Base-by-base conservation (phyloP, 176 grass and related monocot genomes). In the Avena insularis region DNA sequence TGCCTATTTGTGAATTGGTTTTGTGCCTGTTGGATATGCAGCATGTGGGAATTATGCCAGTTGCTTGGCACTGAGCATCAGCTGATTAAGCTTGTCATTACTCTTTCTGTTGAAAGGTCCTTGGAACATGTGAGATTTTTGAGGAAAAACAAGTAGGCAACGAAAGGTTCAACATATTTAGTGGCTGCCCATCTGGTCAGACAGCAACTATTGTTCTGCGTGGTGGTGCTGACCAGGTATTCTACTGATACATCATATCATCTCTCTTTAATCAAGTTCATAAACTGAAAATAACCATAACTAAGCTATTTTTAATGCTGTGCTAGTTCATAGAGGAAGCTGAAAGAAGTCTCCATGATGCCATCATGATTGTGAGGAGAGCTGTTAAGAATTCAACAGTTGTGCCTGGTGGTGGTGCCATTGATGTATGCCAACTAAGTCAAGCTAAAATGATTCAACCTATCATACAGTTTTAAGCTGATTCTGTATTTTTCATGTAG, bases 301-400 rank as follows among this genome's bases (percentile, higher is more conserved):
- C 89, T 90, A 62, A 38, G 49, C 78, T 59, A 57, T 74, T 85
- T 75, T 71, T 79, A 27, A 35, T 72, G 3, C 6, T 57, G 14
- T 84, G 19, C 61, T 80, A 96, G 93, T 98, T 98, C 82, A 98
- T 98, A 57, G 94, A 98, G 88, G 96, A 98, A 94, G 96, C 96
- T 90, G 96, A 98, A 94, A 86, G 94, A 75, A 96, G 96, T 83
- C 88, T 98, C 13, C 96, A 94, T 85, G 96, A 96, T 86, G 96
- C 96, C 31, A 98, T 98, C 55, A 98, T 98, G 93, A 98, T 98
- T 81, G 96, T 94, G 35, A 98, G 94, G 78, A 98, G 96, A 88
- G 94, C 96, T 79, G 43, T 98, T 57, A 98, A 96, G 70, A 98
- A 96, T 68, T 96, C 96, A n/a, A 98, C 96, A 80, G 92, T 98